phyloP scores from a whole-genome alignment of 352 stramenopile species.

The Plasmopara halstedii region DNA sequence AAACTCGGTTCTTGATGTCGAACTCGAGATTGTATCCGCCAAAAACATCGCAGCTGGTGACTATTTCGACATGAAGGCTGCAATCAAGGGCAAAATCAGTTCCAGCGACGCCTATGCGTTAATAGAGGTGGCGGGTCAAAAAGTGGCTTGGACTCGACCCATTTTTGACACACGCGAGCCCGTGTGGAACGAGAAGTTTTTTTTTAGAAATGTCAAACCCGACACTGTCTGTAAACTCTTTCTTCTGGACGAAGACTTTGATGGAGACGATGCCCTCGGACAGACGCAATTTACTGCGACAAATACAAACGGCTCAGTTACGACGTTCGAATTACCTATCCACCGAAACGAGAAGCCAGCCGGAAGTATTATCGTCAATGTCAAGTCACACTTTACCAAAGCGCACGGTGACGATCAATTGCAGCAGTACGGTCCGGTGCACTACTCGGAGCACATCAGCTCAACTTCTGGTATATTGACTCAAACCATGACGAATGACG shows the following conservation, averaged over 20 bases:
- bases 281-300: conserved; percentile 23
- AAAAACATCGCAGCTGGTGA: conserved; percentile 28
- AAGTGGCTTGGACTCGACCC: conserved; percentile 28
- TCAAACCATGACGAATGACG: conserved; percentile 19
- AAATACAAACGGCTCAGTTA: conserved; percentile 22
- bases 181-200: conserved; percentile 35
- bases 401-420: conserved; percentile 3
- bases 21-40: conserved; percentile 28
- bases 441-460: conserved; percentile 28
- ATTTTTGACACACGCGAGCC: conserved; percentile 29
- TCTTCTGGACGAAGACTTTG: conserved; percentile 29
- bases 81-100: conserved; percentile 19
- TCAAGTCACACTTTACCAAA: conserved; percentile 15
- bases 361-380: conserved; percentile 25
- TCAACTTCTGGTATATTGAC: conserved; percentile 17
- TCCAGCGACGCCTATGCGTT: conserved; percentile 33
- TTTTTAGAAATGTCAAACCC: conserved; percentile 29
- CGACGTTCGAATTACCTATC: conserved; percentile 26
- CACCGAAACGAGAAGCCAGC: conserved; percentile 15
- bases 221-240: conserved; percentile 30
- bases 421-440: conserved; percentile 23
- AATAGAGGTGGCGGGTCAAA: conserved; percentile 28
- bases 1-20: conserved; percentile 23
- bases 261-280: conserved; percentile 24
- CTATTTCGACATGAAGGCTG: conserved; percentile 18